Evolutionary conservation across 108 stramenopile genomes (phyloP), one percentile per base, ranked within the genome.

Genomic region (Cyclotella sp.): DNA sequence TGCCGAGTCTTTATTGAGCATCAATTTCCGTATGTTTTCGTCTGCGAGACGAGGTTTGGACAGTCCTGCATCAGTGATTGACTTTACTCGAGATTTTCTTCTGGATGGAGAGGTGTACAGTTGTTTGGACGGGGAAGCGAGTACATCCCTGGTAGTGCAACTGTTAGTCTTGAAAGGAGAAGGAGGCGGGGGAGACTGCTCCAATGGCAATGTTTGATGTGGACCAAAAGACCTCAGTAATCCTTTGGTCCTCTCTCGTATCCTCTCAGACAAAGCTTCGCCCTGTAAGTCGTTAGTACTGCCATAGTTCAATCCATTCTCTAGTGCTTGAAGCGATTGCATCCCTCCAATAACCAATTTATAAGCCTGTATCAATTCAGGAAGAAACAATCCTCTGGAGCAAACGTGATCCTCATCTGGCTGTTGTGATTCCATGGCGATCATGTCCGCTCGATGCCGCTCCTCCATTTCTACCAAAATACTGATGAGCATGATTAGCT

Each of bases 291-390:
- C 28, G n/a, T 9, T 57, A 43, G 2, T 65, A 27, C 21, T 58
- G 55, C 12, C 39, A 49, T 53, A 45, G 27, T 3, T 18, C 26
- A 60, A 5, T 26, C 18, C 16, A n/a, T 53, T 43, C 24, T 13
- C 40, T n/a, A 86, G 19, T 0, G 75, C 67, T 47, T 91, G 79
- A 21, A 93, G 68, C 1, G 90, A 77, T 70, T 89, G 85, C 90
- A 93, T 88, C 57, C 89, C 90, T 15, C 66, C 44, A 42, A 93
- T 74, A 49, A 90, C 83, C 0, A 72, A 70, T 66, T 85, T 84
- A 80, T 91, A 93, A 45, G 81, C 85, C 52, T 89, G 88, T 0
- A 88, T 39, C 66, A 93, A 71, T 46, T 91, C 93, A 9, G 84
- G 83, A 72, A 51, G 70, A 14, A 7, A 61, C 29, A 82, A 49